Conservation (phyloP, 2,329 filamentous ascomycete genomes). For the Colletotrichum sidae region DNA sequence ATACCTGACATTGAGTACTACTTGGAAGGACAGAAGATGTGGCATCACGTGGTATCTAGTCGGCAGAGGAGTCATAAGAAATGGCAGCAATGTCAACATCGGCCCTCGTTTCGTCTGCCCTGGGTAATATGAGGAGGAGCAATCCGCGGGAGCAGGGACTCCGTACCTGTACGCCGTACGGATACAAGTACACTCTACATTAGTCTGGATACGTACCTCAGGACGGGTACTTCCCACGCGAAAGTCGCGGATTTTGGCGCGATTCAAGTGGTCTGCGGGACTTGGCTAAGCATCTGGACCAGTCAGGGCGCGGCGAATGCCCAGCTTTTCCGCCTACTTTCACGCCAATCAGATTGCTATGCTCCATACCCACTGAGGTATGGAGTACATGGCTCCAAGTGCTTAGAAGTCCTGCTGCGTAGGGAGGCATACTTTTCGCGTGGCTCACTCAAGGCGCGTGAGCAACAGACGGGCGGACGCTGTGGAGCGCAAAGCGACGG, state of each 20-base stretch:
- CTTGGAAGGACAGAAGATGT: no score
- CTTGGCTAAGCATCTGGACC: conserved; percentile 14
- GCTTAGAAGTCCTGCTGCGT: not conserved
- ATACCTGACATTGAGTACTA: no score
- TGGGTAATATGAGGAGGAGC: not conserved
- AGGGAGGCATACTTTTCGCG: not conserved
- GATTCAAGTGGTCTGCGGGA: conserved; percentile 21
- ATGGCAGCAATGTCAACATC: no score
- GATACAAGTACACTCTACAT: not conserved
- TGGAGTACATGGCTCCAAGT: not conserved
- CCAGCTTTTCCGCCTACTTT: conserved; percentile 13
- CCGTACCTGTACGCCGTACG: not conserved
- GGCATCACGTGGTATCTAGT: no score
- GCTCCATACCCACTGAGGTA: no score
- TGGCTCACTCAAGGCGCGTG: not conserved
- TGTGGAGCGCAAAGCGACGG: not conserved
- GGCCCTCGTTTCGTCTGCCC: not conserved
- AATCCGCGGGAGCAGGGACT: not conserved
- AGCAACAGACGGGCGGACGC: not conserved
- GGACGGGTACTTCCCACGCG: no score
- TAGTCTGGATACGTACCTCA: no score
- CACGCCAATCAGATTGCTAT: conserved; percentile 19
- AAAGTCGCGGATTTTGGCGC: conserved; percentile 22
- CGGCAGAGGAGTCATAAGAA: no score
- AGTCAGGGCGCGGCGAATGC: conserved; percentile 21